These are phyloP conservation scores for Chrysosporium queenslandicum DNA, from an alignment of 2,329 filamentous ascomycete genomes.

Conservation along the genomic window DNA sequence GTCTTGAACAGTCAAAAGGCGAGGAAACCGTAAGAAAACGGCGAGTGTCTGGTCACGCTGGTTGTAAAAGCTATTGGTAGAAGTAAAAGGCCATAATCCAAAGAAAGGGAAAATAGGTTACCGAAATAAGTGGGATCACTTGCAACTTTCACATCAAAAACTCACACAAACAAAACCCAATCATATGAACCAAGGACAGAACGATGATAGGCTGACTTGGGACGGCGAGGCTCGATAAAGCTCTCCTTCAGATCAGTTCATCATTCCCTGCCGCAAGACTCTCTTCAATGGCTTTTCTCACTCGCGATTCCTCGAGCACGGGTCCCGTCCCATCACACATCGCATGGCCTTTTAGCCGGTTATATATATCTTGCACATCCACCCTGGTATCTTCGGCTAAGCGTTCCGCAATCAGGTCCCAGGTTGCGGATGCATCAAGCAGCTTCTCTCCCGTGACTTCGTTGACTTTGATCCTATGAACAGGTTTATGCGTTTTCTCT, in stretches of 20 bases:
- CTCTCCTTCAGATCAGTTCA: slow-evolving; percentile 48
- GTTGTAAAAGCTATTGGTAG: not conserved
- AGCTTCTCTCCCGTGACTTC: slow-evolving; percentile 57
- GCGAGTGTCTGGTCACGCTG: too few relatives aligned
- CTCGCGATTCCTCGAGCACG: slow-evolving; percentile 69
- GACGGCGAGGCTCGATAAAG: not conserved
- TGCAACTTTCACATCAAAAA: not conserved
- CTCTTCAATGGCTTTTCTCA: slow-evolving; percentile 64
- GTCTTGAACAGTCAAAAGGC: not conserved
- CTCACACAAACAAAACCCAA: not conserved
- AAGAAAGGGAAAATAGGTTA: not conserved
- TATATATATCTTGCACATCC: slow-evolving; percentile 71
- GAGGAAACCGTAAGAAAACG: not conserved
- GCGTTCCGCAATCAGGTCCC: slow-evolving; percentile 80
- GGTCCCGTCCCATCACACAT: slow-evolving; percentile 81
- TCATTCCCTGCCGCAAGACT: slow-evolving; percentile 69
- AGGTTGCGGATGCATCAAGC: slow-evolving; percentile 66
- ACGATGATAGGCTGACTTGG: not conserved
- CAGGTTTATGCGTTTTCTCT: slow-evolving; percentile 34
- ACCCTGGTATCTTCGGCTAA: slow-evolving; percentile 67
- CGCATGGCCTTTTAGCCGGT: slow-evolving; percentile 62
- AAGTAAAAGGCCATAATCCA: not conserved
- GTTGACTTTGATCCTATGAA: slow-evolving; percentile 57
- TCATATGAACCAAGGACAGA: too few relatives aligned
- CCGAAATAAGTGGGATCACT: not conserved